Evolutionary conservation across 805 yeast genomes (phyloP), one percentile per base, ranked within the genome.

Genomic region (Scheffersomyces coipomensis): DNA sequence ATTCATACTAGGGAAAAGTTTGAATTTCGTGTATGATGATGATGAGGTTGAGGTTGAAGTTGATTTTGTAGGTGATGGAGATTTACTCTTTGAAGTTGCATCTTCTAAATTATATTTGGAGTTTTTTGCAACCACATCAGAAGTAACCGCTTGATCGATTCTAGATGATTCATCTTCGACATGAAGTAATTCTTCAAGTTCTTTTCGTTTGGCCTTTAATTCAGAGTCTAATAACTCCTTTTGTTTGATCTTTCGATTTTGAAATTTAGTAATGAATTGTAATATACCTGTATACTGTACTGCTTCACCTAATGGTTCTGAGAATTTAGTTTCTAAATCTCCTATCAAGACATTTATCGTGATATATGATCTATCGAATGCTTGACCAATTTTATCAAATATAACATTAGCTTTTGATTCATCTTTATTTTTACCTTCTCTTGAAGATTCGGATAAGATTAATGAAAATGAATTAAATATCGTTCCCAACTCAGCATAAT

Each of bases 381-480:
- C 84, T 53, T 86, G 89, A 1, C 98, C 97, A 21, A 88, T 78
- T 45, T 81, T 79, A 55, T 93, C 98, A 44, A 88, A 55, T 1
- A 68, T 49, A 9, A 64, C 40, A 43, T 62, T 61, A 15, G 66
- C 42, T 35, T 64, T 64, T n/a, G 53, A 59, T 1, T 58, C 62
- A 5, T 55, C 57, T 21, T 53, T 49, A 7, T 48, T 44, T 34
- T 55, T 54, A n/a, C 52, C 49, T 21, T 48, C 40, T 3, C 54
- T 50, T 7, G 55, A 40, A 1, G 66, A 46, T 29, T 66, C 73
- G 2, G 64, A 55, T 18, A 67, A 44, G 8, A 81, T 69, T 3
- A 79, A 54, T 1, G 93, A 77, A 37, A 81, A 64, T 1, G 77
- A 60, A 45, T 78, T 78, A 51, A 76, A 69, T 5, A 64, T 68